phyloP scores from a whole-genome alignment of 306 rosid genomes.

The Citrullus colocynthis region DNA sequence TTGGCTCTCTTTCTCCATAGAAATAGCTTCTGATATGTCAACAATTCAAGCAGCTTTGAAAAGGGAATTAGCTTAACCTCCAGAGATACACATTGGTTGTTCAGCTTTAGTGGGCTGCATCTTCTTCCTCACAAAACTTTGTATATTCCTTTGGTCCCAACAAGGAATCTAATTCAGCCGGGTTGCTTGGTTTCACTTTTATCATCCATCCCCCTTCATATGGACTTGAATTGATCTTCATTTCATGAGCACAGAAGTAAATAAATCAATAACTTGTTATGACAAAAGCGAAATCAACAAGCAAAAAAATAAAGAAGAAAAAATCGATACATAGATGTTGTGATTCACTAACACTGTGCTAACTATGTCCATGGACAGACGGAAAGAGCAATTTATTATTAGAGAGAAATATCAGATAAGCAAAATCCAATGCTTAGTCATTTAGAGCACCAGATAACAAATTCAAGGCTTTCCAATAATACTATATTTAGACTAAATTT shows the following conservation, averaged over 20 bases:
- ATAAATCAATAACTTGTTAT: not conserved
- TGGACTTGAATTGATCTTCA: slow-evolving; percentile 70
- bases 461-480: too few relatives aligned
- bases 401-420: too few relatives aligned
- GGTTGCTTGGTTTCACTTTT: slow-evolving; percentile 68
- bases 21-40: slow-evolving; percentile 1
- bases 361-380: too few relatives aligned
- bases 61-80: not conserved
- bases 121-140: slow-evolving; percentile 74
- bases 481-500: not conserved
- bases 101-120: slow-evolving; percentile 50
- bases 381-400: too few relatives aligned
- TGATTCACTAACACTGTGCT: too few relatives aligned
- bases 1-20: not conserved
- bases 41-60: slow-evolving; percentile 3
- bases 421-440: rapidly evolving
- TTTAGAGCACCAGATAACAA: too few relatives aligned
- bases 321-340: too few relatives aligned
- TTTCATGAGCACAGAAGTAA: not conserved
- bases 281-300: too few relatives aligned
- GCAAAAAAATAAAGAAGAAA: too few relatives aligned
- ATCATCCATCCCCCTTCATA: slow-evolving; percentile 96
- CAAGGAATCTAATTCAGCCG: slow-evolving; percentile 53
- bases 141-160: slow-evolving; percentile 69
- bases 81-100: not conserved